phyloP scores from a whole-genome alignment of 2,329 filamentous ascomycete genomes.

The Lachnellula cervina region DNA sequence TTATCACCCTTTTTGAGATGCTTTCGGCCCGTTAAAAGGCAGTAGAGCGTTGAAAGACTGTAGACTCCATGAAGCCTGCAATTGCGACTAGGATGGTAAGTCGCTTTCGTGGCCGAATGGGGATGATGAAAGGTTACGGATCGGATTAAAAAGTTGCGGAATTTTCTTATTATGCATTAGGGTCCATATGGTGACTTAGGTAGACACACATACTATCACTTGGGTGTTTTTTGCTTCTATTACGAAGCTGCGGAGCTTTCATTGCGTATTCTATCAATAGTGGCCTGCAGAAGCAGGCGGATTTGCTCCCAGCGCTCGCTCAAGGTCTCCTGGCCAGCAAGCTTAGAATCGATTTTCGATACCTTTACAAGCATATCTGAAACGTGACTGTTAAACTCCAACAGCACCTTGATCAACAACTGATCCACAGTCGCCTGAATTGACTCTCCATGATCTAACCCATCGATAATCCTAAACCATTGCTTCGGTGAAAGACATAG shows the following conservation, averaged over 20 bases:
- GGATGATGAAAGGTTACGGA: neutral
- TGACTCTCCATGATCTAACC: slow-evolving; percentile 13
- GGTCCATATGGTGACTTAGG: neutral
- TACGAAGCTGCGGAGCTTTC: neutral
- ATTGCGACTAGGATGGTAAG: neutral
- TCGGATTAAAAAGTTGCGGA: neutral
- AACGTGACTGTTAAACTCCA: neutral
- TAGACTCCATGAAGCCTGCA: too few relatives aligned
- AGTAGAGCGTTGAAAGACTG: too few relatives aligned
- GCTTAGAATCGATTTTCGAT: slow-evolving; percentile 9
- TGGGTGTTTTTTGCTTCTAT: neutral
- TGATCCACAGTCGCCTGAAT: neutral
- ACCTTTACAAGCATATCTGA: neutral
- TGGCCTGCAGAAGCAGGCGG: slow-evolving; percentile 11
- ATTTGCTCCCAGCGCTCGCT: slow-evolving; percentile 24
- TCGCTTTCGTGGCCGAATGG: neutral
- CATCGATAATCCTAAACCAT: slow-evolving; percentile 38
- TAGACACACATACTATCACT: neutral
- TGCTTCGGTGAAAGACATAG: slow-evolving; percentile 32
- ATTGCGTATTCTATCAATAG: slow-evolving; percentile 16
- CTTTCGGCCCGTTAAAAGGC: neutral
- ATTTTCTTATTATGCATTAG: neutral
- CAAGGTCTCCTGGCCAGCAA: slow-evolving; percentile 17
- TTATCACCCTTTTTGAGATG: neutral
- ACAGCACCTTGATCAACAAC: neutral